Base-by-base conservation (phyloP, 164 flowering plant genomes). In the Umbilicus rupestris region DNA sequence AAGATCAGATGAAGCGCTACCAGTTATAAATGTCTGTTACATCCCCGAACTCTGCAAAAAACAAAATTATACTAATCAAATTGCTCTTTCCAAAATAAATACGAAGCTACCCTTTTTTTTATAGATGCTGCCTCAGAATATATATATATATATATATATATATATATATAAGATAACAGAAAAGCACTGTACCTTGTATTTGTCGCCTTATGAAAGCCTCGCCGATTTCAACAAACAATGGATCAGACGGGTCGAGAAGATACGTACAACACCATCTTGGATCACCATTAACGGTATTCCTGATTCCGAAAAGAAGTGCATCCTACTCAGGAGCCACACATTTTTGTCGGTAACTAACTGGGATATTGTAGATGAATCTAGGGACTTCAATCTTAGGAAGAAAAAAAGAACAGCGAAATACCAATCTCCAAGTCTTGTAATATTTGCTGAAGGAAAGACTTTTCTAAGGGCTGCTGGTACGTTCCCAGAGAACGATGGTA, bases 401-500 rank as follows among this genome's bases (percentile, higher is more conserved):
- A 5, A 2, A 58, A 28, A 30, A 63, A 64, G 24, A 68, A 65
- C 42, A 29, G 49, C 42, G 22, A 66, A 44, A 47, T 91, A 94
- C 98, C 98, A 94, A 45, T 91, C 85, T 58, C 93, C 97, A 44
- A 94, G 93, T 74, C 88, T 83, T 62, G 91, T 86, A 57, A 94
- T 89, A 73, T 84, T 89, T 70, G 98, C 96, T 37, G 86, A 81
- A 70, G 96, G 97, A 67, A 77, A 86, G 57, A 79, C 82, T 64
- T 69, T 81, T 72, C 73, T 81, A 65, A 94, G 65, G 67, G 95
- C 89, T 62, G 83, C 92, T 62, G 98, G 98, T 79, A 94, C 96
- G 66, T 87, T 94, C 41, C 97, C 98, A 71, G 98, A 89, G 80
- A 94, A 94, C 59, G 98, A 89, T 62, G 98, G 98, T 46, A 94